Evolutionary conservation across 768 basidiomycete genomes (phyloP).

Genomic region (Termitomyces sp.): DNA sequence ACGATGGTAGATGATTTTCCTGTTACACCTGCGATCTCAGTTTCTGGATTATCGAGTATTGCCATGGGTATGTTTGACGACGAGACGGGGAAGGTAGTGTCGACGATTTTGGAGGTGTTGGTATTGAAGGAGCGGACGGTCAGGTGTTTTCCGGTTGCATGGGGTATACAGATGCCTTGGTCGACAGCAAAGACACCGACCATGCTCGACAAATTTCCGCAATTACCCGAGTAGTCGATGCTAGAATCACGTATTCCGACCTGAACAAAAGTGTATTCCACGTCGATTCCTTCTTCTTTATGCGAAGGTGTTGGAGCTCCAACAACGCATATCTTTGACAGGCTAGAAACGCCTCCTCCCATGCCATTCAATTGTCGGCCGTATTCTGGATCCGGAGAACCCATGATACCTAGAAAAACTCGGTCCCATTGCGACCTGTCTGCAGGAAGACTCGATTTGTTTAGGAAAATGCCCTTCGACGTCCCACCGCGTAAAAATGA

Average conservation of each 20-base stretch:
- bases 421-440: constrained; percentile 50
- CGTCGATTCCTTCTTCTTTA: constrained; percentile 44
- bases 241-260: constrained; percentile 54
- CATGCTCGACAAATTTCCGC: constrained; percentile 73
- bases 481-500: constrained; percentile 71
- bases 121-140: constrained; percentile 67
- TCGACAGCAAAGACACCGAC: constrained; percentile 73
- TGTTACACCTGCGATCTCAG: constrained; percentile 64
- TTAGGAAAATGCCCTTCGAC: constrained; percentile 73
- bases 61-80: constrained; percentile 25
- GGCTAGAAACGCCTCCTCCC: constrained; percentile 74
- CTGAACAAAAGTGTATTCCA: constrained; percentile 72
- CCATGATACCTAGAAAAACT: constrained; percentile 74
- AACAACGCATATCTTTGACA: constrained; percentile 74
- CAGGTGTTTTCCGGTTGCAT: constrained; percentile 22
- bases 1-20: constrained; percentile 62
- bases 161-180: constrained; percentile 46
- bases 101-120: constrained; percentile 67
- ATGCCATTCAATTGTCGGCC: constrained; percentile 76
- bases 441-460: constrained; percentile 48
- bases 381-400: constrained; percentile 71
- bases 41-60: constrained; percentile 46
- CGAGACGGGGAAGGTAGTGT: constrained; percentile 65
- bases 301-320: constrained; percentile 43
- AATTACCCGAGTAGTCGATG: constrained; percentile 73